A percentile compares a stretch with the other conserved stretches of the same genome.
phyloP scores from a whole-genome alignment of 2,329 filamentous ascomycete species.

The Myriosclerotinia duriaeana region DNA sequence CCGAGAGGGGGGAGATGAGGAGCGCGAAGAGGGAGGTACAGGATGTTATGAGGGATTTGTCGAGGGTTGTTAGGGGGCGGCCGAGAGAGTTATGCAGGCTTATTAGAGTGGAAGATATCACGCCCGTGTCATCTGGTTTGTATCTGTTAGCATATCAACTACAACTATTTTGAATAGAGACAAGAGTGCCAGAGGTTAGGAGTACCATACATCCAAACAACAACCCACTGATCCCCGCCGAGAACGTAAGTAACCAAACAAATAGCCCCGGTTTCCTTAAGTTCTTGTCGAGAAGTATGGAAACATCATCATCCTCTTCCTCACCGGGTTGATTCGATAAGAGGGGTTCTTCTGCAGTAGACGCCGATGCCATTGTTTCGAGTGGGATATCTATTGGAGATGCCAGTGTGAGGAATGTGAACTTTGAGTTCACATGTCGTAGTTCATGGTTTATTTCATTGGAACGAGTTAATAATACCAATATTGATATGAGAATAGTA shows the following conservation, averaged over 20 bases:
- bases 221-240: slow-evolving; percentile 65
- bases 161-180: neutral
- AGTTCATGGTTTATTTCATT: neutral
- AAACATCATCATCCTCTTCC: slow-evolving; percentile 31
- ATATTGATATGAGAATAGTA: neutral
- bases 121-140: slow-evolving; percentile 45
- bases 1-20: slow-evolving; percentile 61
- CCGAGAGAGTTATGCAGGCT: slow-evolving; percentile 59
- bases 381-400: neutral
- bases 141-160: neutral
- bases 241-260: slow-evolving; percentile 61
- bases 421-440: slow-evolving; percentile 5
- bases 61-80: slow-evolving; percentile 57
- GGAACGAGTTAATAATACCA: neutral
- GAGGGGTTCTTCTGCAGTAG: slow-evolving; percentile 21
- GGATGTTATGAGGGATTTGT: slow-evolving; percentile 71
- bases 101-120: slow-evolving; percentile 67
- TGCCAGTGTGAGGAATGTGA: slow-evolving; percentile 3
- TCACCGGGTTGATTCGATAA: slow-evolving; percentile 2
- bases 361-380: slow-evolving; percentile 17
- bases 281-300: slow-evolving; percentile 38
- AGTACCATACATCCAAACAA: slow-evolving; percentile 60
- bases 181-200: neutral
- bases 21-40: slow-evolving; percentile 67
- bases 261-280: slow-evolving; percentile 46